Percentiles rank a stretch among this genome's conserved stretches.
Evolutionary conservation across 441 rosid species (phyloP).

Genomic region (Brassica hybrid): DNA sequence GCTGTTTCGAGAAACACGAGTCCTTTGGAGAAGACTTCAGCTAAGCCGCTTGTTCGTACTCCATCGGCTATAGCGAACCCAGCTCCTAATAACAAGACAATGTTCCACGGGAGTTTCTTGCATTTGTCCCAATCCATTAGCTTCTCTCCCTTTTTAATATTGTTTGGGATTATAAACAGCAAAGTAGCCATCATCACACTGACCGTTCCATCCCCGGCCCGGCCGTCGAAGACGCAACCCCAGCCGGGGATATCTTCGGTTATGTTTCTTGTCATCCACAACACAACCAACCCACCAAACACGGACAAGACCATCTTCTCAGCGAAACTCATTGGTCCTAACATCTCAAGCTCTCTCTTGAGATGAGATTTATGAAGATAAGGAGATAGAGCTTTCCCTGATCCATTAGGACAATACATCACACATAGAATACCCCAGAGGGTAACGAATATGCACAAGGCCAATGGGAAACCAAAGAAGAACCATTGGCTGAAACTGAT

Average conservation of each 20-base stretch:
- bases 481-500: slow-evolving; percentile 86
- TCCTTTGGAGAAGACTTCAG: slow-evolving; percentile 59
- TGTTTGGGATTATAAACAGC: slow-evolving; percentile 82
- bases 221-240: too few relatives aligned
- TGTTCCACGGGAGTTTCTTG: slow-evolving; percentile 94
- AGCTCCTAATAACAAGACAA: slow-evolving; percentile 75
- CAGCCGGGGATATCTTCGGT: too few relatives aligned
- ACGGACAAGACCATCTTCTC: too few relatives aligned
- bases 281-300: too few relatives aligned
- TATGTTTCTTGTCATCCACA: too few relatives aligned
- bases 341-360: too few relatives aligned
- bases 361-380: slow-evolving; percentile 71
- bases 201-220: slow-evolving; percentile 90
- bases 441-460: slow-evolving; percentile 58
- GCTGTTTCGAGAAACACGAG: too few relatives aligned
- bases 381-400: slow-evolving; percentile 59
- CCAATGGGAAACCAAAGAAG: slow-evolving; percentile 83
- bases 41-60: slow-evolving; percentile 80
- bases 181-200: slow-evolving; percentile 90
- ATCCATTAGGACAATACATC: slow-evolving; percentile 58
- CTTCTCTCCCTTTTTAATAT: slow-evolving; percentile 75
- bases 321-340: too few relatives aligned
- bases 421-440: slow-evolving; percentile 78
- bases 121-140: slow-evolving; percentile 89
- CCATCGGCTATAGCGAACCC: slow-evolving; percentile 95